A percentile compares a stretch with the other conserved stretches of the same genome.
phyloP scores from a whole-genome alignment of 179 eudicot species.

The Drosera spatulata region DNA sequence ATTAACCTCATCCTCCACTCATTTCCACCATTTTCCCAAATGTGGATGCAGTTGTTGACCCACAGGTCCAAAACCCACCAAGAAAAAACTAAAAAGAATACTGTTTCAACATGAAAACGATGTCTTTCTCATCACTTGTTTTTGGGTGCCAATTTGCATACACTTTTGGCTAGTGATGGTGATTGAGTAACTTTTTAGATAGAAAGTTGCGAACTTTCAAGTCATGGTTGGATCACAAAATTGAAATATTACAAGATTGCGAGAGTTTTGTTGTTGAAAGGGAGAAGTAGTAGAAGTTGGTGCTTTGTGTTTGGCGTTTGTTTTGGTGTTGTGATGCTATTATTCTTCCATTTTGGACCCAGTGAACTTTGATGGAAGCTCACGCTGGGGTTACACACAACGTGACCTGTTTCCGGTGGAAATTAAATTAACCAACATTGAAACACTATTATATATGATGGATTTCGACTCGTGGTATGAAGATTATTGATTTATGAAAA shows the following conservation, averaged over 20 bases:
- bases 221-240: slow-evolving; percentile 1
- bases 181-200: not conserved
- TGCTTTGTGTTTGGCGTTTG: not conserved
- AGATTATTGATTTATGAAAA: too few species aligned
- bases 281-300: not conserved
- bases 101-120: slow-evolving; percentile 20
- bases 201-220: slow-evolving; percentile 3
- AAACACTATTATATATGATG: too few species aligned
- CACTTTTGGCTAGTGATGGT: not conserved
- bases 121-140: not conserved
- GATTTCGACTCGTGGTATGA: too few species aligned
- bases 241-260: not conserved
- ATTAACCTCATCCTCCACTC: not conserved
- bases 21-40: not conserved
- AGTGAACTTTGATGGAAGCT: too few species aligned
- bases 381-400: too few species aligned
- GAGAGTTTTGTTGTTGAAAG: not conserved
- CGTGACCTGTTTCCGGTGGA: too few species aligned
- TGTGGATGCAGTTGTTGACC: slow-evolving; percentile 13
- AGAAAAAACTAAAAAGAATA: slow-evolving; percentile 4
- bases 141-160: not conserved
- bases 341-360: too few species aligned
- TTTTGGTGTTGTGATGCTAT: too few species aligned
- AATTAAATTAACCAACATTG: too few species aligned
- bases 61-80: too few species aligned